Percentiles rank a stretch among this genome's conserved stretches.
Evolutionary conservation across 805 yeast genomes (phyloP).

Genomic region (Candida berthetii): DNA sequence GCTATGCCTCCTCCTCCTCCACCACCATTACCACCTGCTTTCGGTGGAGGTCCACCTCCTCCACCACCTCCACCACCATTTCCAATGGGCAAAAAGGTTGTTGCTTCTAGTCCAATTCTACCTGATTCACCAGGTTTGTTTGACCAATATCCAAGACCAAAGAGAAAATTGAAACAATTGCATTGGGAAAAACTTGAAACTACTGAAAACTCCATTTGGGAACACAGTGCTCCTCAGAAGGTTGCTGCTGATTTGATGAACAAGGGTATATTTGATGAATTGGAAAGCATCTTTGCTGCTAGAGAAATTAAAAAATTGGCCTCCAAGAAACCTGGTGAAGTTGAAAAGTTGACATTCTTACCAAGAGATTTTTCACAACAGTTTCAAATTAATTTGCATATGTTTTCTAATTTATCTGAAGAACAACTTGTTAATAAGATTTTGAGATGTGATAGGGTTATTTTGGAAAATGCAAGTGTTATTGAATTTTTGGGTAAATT

Average conservation of each 20-base stretch:
- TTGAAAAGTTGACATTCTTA: slow-evolving; percentile 46
- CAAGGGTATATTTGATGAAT: slow-evolving; percentile 59
- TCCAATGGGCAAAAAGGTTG: slow-evolving; percentile 13
- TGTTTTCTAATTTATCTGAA: slow-evolving; percentile 46
- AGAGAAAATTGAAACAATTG: slow-evolving; percentile 62
- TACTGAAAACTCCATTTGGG: slow-evolving; percentile 62
- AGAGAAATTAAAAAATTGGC: slow-evolving; percentile 31
- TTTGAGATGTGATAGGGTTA: slow-evolving; percentile 51
- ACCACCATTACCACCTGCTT: slow-evolving; percentile 29
- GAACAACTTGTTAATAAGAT: slow-evolving; percentile 49
- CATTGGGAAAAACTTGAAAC: slow-evolving; percentile 76
- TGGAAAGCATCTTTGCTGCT: slow-evolving; percentile 50
- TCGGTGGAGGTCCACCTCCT: slow-evolving; percentile 3
- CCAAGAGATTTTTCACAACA: slow-evolving; percentile 73
- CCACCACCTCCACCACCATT: slow-evolving; percentile 24
- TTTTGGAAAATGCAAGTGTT: slow-evolving; percentile 48
- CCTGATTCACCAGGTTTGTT: slow-evolving; percentile 23
- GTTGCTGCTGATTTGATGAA: slow-evolving; percentile 44
- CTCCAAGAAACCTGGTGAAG: slow-evolving; percentile 34
- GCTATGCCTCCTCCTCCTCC: slow-evolving; percentile 26
- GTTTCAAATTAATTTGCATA: slow-evolving; percentile 72
- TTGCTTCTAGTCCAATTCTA: slow-evolving; percentile 14
- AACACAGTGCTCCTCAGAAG: slow-evolving; percentile 32
- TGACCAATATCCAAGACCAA: slow-evolving; percentile 37
- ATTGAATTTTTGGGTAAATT: slow-evolving; percentile 67